These are phyloP conservation scores for Cyclotella choctawhatcheeana DNA, from an alignment of 108 stramenopile species.

Conservation along the genomic window DNA sequence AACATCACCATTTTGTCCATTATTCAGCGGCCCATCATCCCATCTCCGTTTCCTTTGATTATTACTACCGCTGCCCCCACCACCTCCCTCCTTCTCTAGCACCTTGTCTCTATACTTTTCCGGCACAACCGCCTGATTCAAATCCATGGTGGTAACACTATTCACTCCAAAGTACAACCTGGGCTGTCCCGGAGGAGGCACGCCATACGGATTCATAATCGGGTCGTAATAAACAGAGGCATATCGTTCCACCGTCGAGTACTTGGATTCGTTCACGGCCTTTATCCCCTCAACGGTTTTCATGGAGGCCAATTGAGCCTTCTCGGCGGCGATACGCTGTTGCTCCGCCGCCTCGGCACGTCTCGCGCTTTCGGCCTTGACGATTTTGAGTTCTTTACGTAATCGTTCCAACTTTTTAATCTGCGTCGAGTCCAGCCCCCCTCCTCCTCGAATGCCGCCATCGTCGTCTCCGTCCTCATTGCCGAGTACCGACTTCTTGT, in stretches of 20 bases:
- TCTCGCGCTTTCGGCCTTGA: constrained; percentile 37
- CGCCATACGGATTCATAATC: constrained; percentile 80
- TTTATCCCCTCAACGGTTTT: constrained; percentile 46
- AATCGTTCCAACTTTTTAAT: constrained; percentile 67
- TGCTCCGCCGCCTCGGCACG: constrained; percentile 48
- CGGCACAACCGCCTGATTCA: constrained; percentile 39
- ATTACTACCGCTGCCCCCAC: constrained; percentile 1
- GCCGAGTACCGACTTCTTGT: constrained; percentile 31
- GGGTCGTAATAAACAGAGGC: constrained; percentile 75
- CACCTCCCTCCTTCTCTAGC: background rate
- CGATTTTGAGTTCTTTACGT: constrained; percentile 73
- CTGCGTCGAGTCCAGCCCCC: constrained; percentile 42
- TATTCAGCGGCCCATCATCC: background rate
- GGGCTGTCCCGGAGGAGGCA: constrained; percentile 82
- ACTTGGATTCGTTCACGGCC: constrained; percentile 62
- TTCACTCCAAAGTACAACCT: constrained; percentile 64
- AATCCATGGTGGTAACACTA: constrained; percentile 37
- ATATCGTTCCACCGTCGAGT: constrained; percentile 46
- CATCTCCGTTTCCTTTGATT: constrained; percentile 15
- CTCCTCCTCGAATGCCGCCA: constrained; percentile 17
- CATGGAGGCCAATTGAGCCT: constrained; percentile 28
- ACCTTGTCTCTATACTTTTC: constrained; percentile 28
- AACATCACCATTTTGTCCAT: background rate
- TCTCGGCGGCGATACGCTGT: constrained; percentile 31
- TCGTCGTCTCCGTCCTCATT: constrained; percentile 14